Conservation (phyloP, 345 rosid species). For the Clarkia xantiana region DNA sequence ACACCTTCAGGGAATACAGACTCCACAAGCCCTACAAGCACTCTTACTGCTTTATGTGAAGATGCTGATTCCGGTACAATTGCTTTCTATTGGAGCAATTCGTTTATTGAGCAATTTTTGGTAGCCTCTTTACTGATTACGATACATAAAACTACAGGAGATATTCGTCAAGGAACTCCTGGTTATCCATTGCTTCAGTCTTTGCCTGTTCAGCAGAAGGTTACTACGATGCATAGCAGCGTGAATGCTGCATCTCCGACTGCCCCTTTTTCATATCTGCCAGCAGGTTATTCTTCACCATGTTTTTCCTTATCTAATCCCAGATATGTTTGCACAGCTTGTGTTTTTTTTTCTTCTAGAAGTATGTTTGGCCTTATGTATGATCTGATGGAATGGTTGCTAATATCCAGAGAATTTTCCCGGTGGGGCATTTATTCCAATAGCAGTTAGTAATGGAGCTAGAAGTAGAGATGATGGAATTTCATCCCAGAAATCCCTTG, state of each 20-base stretch:
- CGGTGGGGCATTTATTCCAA: conserved; percentile 17
- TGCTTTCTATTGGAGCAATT: conserved; percentile 4
- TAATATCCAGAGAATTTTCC: conserved; percentile 21
- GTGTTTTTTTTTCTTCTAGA: background rate
- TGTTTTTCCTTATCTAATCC: background rate
- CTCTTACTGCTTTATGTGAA: conserved; percentile 58
- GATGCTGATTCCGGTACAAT: conserved; percentile 78
- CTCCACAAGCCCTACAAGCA: conserved; percentile 70
- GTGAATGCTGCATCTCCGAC: conserved; percentile 14
- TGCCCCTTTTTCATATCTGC: conserved; percentile 10
- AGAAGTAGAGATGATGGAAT: conserved; percentile 12
- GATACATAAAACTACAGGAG: conserved; percentile 38
- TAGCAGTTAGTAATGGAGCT: conserved; percentile 21
- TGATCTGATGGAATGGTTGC: conserved; percentile 7
- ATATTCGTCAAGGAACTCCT: conserved; percentile 47
- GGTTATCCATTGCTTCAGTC: conserved; percentile 19
- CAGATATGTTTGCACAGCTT: background rate
- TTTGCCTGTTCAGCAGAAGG: conserved; percentile 27
- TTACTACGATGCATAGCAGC: conserved; percentile 13
- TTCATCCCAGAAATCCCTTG: conserved; percentile 36
- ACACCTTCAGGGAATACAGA: conserved; percentile 47
- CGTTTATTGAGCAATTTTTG: background rate
- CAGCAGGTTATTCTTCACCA: conserved; percentile 16
- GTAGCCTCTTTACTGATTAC: conserved; percentile 11
- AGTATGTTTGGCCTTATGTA: background rate